Base-by-base conservation (phyloP, 176 grass and related monocot species). In the Puccinellia tenuiflora region DNA sequence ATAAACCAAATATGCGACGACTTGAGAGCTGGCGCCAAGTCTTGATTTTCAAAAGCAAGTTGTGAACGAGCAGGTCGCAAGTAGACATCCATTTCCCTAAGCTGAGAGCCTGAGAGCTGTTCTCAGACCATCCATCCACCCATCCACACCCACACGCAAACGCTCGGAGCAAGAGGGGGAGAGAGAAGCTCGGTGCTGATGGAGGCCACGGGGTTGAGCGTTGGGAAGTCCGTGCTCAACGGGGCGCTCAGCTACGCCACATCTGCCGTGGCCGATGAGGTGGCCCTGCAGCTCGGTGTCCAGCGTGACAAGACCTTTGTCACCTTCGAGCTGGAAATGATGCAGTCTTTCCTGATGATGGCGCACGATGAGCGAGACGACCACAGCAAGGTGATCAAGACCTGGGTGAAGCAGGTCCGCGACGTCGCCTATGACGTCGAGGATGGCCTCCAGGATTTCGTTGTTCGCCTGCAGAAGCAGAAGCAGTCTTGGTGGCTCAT, bases 321-420 rank as follows among this genome's bases (percentile, higher is more conserved):
- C 83, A 79, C 43, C 1, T 60, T 31, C 4, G 74, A 85, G 56
- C 73, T 85, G 13, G 60, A 85, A 7, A 85, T 79, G 73, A 85
- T 85, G 83, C 74, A 56, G 20, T 33, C 60, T 9, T 85, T 85
- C 31, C 25, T 85, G 25, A 57, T 30, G 69, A 78, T 1, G 15
- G 46, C 46, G 9, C 46, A 22, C 6, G 54, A 35, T 0, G 59
- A 82, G 48, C 15, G 28, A 2, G 29, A 2, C 2, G 59, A 71
- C 0, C 61, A 33, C 38, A 33, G 6, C 53, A 52, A 39, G 12
- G 15, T 64, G 7, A 37, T 76, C 15, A 89, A 2, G 25, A 79
- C 42, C 12, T 81, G 81, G 81, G 40, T 88, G 48, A 80, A 80
- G 39, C 61, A 65, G 16, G 61, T 65, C 61, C 61, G 30, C 0